Percentiles rank a stretch among this genome's conserved stretches.
Conservation (phyloP, 768 basidiomycete species). For the Trametes meyenii region DNA sequence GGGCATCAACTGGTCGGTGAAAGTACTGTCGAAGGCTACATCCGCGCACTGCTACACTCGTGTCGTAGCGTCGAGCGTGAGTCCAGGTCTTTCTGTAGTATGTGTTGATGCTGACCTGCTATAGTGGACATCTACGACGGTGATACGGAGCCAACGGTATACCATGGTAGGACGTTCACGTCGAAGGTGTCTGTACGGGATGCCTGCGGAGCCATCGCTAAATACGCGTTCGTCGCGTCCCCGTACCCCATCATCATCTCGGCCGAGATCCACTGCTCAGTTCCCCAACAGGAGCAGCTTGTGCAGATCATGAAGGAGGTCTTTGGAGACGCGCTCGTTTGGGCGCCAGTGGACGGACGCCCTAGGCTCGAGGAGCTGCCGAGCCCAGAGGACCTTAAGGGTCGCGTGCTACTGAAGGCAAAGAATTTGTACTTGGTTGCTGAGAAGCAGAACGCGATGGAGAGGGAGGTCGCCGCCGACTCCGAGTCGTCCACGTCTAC, state of each 20-base stretch:
- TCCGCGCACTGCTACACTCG: constrained; percentile 83
- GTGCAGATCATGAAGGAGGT: constrained; percentile 71
- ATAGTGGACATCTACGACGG: constrained; percentile 94
- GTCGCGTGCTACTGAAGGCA: constrained; percentile 83
- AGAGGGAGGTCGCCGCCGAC: constrained; percentile 40
- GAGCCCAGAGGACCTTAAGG: constrained; percentile 81
- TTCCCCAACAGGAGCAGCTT: constrained; percentile 79
- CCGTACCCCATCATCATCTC: constrained; percentile 94
- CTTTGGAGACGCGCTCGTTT: constrained; percentile 59
- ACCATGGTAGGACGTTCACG: constrained; percentile 89
- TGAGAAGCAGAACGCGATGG: constrained; percentile 38
- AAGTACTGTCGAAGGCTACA: constrained; percentile 91
- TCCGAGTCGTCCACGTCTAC: constrained; percentile 43
- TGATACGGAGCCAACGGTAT: constrained; percentile 80
- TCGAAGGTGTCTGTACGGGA: constrained; percentile 80
- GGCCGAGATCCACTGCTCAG: constrained; percentile 85
- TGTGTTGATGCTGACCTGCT: background rate
- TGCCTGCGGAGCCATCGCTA: constrained; percentile 79
- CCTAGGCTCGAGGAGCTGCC: constrained; percentile 62
- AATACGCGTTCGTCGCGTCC: constrained; percentile 89
- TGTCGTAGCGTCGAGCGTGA: constrained; percentile 93
- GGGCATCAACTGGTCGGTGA: constrained; percentile 87
- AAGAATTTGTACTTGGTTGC: constrained; percentile 70
- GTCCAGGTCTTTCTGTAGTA: constrained; percentile 32
- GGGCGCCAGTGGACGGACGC: constrained; percentile 48